Base-by-base conservation (phyloP, 805 yeast species). In the Saturnispora mendoncae region DNA sequence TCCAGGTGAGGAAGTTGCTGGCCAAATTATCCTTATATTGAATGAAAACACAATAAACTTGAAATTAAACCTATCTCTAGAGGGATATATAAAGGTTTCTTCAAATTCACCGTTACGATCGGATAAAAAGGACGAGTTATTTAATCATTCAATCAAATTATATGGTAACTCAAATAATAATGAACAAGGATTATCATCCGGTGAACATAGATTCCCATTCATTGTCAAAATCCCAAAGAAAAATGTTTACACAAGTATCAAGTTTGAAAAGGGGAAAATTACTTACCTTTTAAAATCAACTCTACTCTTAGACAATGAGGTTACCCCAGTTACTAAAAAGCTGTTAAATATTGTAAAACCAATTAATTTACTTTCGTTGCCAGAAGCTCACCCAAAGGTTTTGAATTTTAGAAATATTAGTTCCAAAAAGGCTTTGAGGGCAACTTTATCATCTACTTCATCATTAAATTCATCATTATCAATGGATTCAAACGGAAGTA, bases 121-220 rank as follows among this genome's bases (percentile, higher is more conserved):
- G 9, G 55, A 55, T 19, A 68, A 69, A 40, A 73, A 73, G 41
- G 68, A 70, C 36, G 56, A 60, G 19, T 55, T 80, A n/a, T 74
- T 79, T 57, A 70, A 75, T 38, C 82, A 76, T 54, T 69, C 76
- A 10, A 72, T 78, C 9, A 58, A 66, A 27, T 67, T 81, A 15
- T 80, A 77, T 51, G 87, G 87, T 1, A 60, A 54, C 17, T 43
- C 54, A 8, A 45, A 45, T 5, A 46, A 41, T 23, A 44, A 46
- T 36, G 52, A 50, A 50, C 40, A 35, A 18, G 56, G 55, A n/a
- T 57, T 83, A n/a, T 72, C 76, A 15, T 76, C 77, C 52, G 96
- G 96, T 32, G 90, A 84, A 54, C 96, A 87, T 60, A 64, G 84
- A 27, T 87, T 88, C 56, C 95, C 95, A 17, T 88, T 87, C 55